phyloP scores from a whole-genome alignment of 768 basidiomycete species.

The Serendipita sp. region DNA sequence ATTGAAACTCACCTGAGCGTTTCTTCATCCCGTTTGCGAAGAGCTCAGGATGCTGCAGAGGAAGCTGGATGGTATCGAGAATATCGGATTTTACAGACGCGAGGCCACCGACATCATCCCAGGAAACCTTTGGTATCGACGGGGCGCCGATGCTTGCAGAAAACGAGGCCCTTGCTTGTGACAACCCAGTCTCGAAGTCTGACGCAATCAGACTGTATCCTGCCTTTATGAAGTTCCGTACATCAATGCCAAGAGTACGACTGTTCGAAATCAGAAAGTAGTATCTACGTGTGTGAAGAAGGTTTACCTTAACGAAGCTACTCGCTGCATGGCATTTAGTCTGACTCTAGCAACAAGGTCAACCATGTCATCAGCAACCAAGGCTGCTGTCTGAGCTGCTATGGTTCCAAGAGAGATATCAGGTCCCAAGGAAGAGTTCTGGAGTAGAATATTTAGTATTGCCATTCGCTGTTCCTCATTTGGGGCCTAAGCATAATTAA shows the following conservation, averaged over 20 bases:
- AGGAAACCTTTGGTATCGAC: conserved; percentile 84
- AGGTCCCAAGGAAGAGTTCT: conserved; percentile 32
- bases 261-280: conserved; percentile 27
- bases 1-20: conserved; percentile 54
- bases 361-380: conserved; percentile 67
- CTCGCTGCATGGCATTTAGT: conserved; percentile 20
- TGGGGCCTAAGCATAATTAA: conserved; percentile 41
- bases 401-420: conserved; percentile 63
- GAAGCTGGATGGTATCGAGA: conserved; percentile 87
- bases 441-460: conserved; percentile 36
- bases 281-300: conserved; percentile 17
- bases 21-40: conserved; percentile 89
- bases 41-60: conserved; percentile 76
- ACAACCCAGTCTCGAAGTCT: conserved; percentile 62
- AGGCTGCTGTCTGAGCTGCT: conserved; percentile 79
- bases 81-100: conserved; percentile 80
- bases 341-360: conserved; percentile 49
- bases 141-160: conserved; percentile 94
- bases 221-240: conserved; percentile 13
- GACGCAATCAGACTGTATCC: conserved; percentile 27
- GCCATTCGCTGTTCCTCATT: conserved; percentile 55
- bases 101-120: conserved; percentile 96
- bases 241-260: not conserved
- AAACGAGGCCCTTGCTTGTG: conserved; percentile 57
- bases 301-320: conserved; percentile 15